Evolutionary conservation across 768 basidiomycete species (phyloP), one percentile per base, ranked within the genome.

Genomic region (Pleurotus djamor): DNA sequence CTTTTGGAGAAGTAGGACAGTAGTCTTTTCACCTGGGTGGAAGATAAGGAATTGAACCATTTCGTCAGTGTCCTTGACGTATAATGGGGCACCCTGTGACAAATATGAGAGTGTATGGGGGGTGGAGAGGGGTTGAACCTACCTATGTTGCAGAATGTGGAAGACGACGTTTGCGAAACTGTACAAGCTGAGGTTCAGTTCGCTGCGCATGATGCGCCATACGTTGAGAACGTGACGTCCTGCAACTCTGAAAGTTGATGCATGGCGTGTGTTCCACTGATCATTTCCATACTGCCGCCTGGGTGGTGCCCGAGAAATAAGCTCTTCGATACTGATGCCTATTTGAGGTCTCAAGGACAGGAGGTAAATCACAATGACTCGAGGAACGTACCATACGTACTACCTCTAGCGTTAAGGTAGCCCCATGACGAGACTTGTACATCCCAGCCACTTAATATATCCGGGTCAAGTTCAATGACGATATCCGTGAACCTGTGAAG

Each of bases 391-490:
- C 92, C 87, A 61, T 85, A 83, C 4, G 72, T 69, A 55, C 69
- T 69, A 13, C 85, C 89, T 44, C 96, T 81, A n/a, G 83, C 82
- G 51, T 79, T 75, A 1, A 97, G 74, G 71, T 94, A 98, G 0
- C 96, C 96, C 96, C 97, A 99, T 5, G 92, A 94, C 2, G 82
- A 79, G 16, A 78, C 76, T 67, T 97, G 94, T 10, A 96, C 79
- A 61, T 99, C 96, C 93, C 94, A 98, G 13, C 96, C 96, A 0
- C 85, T 81, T 6, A 98, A 67, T 43, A 98, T 88, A 69, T 99
- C 97, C 0, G 97, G 97, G 73, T 98, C 94, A 63, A 92, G 74
- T 1, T 85, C 83, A 21, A 83, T 66, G 0, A 97, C 83, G 33
- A 85, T 72, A 68, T 98, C 94, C 32, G 92, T 76, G 5, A 92